phyloP scores from a whole-genome alignment of 108 stramenopile species.

The Nannochloropsis salina region DNA sequence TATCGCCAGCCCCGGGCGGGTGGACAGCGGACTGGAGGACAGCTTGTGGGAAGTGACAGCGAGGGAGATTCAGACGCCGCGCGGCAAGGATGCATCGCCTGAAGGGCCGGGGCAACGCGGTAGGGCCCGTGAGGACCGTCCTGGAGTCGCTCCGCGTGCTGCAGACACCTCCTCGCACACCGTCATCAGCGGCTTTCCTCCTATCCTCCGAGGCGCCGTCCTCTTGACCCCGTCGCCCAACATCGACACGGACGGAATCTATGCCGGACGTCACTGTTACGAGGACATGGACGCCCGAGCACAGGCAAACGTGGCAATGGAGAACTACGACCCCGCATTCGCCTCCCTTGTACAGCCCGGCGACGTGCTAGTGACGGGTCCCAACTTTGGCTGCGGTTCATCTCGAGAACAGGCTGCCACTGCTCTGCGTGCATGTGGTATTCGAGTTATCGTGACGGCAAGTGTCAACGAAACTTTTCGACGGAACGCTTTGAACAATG shows the following conservation, averaged over 20 bases:
- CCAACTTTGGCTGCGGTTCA: not conserved
- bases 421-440: not conserved
- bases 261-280: not conserved
- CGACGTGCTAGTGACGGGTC: not conserved
- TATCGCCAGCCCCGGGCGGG: not conserved
- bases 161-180: not conserved
- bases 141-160: not conserved
- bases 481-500: constrained; percentile 18
- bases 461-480: not conserved
- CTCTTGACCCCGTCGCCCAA: not conserved
- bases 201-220: not conserved
- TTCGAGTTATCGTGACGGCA: not conserved
- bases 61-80: not conserved
- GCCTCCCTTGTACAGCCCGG: not conserved
- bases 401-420: constrained; percentile 10
- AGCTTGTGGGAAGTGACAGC: not conserved
- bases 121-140: not conserved
- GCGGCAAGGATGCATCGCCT: not conserved
- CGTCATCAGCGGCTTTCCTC: not conserved
- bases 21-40: not conserved
- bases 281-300: not conserved
- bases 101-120: not conserved
- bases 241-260: not conserved
- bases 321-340: not conserved
- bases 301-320: not conserved